Evolutionary conservation across 139 green algal genomes (phyloP), one percentile per base, ranked within the genome.

Genomic region (Coelastrella sp.): DNA sequence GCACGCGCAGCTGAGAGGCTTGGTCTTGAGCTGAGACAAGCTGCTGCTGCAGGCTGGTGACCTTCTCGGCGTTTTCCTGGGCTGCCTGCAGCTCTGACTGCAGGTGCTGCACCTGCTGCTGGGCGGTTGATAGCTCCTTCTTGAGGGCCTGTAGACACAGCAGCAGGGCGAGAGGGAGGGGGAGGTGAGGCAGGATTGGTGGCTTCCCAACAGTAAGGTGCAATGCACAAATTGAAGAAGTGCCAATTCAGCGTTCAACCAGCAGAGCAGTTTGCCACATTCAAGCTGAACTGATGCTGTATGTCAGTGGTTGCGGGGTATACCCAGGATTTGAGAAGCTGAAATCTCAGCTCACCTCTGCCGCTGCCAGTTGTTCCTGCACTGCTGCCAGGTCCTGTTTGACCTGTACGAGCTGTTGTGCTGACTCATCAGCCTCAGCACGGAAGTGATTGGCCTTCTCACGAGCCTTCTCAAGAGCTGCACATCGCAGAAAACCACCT

Each of bases 381-480:
- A 20, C 19, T 17, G 56, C 47, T 64, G 59, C 60, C 58, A 90
- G 75, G 74, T 90, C 22, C 74, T 90, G 86, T 64, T 90, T 61
- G 59, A 54, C 19, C 3, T 54, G 23, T 3, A 59, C 56, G 17
- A 90, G 73, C 74, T 75, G 60, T 58, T 83, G 47, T 16, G 75
- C 22, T 0, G 60, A 66, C 14, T 73, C 83, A 71, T 88, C 83
- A 17, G 83, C 83, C 83, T 88, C 83, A 73, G 68, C 23, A 19
- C 83, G 54, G 83, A 58, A 88, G 86, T 90, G 86, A 23, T 47
- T 73, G 14, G 87, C 87, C 87, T 91, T 91, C 20, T 87, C 87
- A 20, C 59, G 57, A 54, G 66, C 76, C 78, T 87, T 86, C 23
- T 86, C 87, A 13, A 87, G 77, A 2, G 57, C 65, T 47, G 32